Conservation (phyloP, 345 rosid genomes). For the Ceriops zippeliana region DNA sequence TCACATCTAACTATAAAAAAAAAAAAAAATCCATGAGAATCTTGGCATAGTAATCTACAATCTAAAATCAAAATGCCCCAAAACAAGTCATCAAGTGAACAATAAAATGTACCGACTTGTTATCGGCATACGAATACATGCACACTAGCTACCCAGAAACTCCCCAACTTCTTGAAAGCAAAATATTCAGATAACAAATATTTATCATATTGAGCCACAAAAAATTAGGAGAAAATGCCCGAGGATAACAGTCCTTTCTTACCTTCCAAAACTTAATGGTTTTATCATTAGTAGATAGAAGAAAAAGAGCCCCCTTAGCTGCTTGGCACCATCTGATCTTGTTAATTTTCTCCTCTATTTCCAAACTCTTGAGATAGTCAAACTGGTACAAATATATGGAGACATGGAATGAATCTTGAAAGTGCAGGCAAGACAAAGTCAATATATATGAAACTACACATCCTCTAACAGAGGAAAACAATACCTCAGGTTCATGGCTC, state of each 20-base stretch:
- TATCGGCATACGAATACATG: not conserved
- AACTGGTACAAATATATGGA: conserved; percentile 42
- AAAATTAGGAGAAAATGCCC: no score
- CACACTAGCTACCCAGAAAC: not conserved
- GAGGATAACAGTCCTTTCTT: conserved; percentile 6
- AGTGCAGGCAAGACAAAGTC: not conserved
- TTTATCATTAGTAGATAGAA: conserved; percentile 84
- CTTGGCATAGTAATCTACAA: not conserved
- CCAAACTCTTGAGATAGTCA: conserved; percentile 97
- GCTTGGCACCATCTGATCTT: conserved; percentile 92
- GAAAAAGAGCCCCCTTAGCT: conserved; percentile 76
- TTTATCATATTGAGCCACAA: no score
- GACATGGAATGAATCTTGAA: conserved; percentile 14
- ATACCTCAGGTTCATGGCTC: conserved; percentile 95
- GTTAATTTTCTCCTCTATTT: conserved; percentile 97
- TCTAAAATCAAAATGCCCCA: no score
- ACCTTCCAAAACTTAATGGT: conserved; percentile 95
- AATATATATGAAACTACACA: not conserved
- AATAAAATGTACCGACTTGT: not conserved
- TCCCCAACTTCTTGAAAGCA: not conserved
- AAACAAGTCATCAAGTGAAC: no score
- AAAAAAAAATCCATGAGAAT: not conserved
- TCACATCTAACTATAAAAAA: not conserved
- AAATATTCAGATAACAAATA: no score
- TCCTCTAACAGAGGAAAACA: not conserved